Base-by-base conservation (phyloP, 192 early-diverging fungal species). In the Powellomyces hirtus region DNA sequence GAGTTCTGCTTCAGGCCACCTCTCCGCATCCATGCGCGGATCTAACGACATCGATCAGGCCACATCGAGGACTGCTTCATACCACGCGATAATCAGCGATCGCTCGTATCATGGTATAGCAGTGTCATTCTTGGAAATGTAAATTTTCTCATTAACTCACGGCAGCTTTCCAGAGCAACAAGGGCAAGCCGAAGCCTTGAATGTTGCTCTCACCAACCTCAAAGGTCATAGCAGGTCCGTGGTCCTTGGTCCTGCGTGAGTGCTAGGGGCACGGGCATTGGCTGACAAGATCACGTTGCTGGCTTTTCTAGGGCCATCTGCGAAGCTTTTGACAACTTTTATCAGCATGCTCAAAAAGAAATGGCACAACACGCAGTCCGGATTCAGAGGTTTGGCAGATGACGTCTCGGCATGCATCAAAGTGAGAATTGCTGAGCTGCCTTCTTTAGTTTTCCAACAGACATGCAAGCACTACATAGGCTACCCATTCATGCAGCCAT, bases 371-470 rank as follows among this genome's bases (percentile, higher is more conserved):
- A 83, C 57, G 18, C 64, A 7, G 27, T 13, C 29, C 71, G 75
- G 31, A 51, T 83, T 16, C 71, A 83, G 44, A 78, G 68, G 69
- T 76, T 27, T 56, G 53, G 13, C 24, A 14, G 53, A 2, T 1
- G n/a, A n/a, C n/a, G n/a, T n/a, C 44, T n/a, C 1, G 44, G 44
- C 44, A 46, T 24, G 34, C 18, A 60, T 24, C 20, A 14, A 60
- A 18, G 1, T 1, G n/a, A 53, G 8, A 10, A 10, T 10, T 24
- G 52, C 26, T 8, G 52, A 8, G 52, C n/a, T n/a, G n/a, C n/a
- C n/a, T n/a, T n/a, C n/a, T n/a, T n/a, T 37, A 76, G 75, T 40
- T 78, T 81, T 38, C 77, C 80, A 13, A 62, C 72, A 1, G 80
- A 82, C 50, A 34, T 82, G 20, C 70, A 82, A 59, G 66, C 73